A percentile compares a stretch with the other conserved stretches of the same genome.
phyloP scores from a whole-genome alignment of 2,329 filamentous ascomycete species.

The Aspergillus hiratsukae region DNA sequence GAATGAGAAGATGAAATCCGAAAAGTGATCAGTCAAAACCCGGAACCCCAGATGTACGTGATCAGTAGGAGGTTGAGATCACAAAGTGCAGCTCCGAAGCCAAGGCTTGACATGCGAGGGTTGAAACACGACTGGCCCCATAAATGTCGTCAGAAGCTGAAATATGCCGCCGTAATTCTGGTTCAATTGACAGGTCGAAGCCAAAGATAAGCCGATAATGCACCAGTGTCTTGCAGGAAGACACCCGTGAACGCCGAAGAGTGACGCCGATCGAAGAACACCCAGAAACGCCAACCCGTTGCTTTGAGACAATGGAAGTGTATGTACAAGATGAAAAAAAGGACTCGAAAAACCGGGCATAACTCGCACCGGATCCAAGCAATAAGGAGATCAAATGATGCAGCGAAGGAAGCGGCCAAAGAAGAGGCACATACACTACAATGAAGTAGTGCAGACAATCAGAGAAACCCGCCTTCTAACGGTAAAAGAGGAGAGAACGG shows the following conservation, averaged over 20 bases:
- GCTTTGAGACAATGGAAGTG: conserved; percentile 1
- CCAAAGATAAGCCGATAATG: background rate
- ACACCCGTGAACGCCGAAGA: conserved; percentile 3
- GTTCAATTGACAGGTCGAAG: background rate
- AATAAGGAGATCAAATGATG: background rate
- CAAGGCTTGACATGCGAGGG: background rate
- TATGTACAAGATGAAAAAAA: conserved; percentile 6
- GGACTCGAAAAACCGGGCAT: background rate
- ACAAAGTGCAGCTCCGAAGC: background rate
- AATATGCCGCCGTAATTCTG: background rate
- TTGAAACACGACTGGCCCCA: background rate
- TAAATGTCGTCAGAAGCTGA: background rate
- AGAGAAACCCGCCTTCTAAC: background rate
- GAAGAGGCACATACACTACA: background rate
- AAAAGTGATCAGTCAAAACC: background rate
- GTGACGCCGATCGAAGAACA: background rate
- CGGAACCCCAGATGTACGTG: background rate
- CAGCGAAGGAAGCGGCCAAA: background rate
- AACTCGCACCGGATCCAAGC: background rate
- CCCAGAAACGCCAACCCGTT: conserved; percentile 2
- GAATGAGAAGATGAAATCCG: background rate
- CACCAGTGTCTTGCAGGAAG: background rate
- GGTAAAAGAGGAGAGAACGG: background rate
- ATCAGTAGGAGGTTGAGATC: background rate
- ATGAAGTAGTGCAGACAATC: background rate